phyloP scores from a whole-genome alignment of 83 land plant genomes.

The Picea engelmannii region DNA sequence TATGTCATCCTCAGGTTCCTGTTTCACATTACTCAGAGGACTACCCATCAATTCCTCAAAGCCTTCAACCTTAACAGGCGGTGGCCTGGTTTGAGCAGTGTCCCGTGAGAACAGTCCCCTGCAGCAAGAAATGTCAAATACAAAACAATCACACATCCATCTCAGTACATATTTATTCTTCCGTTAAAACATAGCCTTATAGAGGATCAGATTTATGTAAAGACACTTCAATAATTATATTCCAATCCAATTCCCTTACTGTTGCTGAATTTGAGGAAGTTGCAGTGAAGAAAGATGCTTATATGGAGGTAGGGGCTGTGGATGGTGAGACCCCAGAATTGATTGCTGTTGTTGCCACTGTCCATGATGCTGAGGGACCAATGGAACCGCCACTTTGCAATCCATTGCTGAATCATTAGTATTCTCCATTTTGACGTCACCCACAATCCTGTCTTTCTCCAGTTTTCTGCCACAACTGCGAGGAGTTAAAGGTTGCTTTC shows the following conservation, averaged over 20 bases:
- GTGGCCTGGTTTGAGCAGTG: constrained; percentile 36
- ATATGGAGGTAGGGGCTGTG: constrained; percentile 53
- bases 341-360: constrained; percentile 47
- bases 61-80: constrained; percentile 78
- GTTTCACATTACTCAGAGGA: constrained; percentile 41
- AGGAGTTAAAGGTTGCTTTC: constrained; percentile 35
- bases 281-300: constrained; percentile 34
- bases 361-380: constrained; percentile 17
- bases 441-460: constrained; percentile 46
- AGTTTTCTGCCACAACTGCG: constrained; percentile 25
- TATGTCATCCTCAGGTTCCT: constrained; percentile 45
- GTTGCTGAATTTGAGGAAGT: constrained; percentile 28
- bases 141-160: background rate
- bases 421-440: constrained; percentile 55
- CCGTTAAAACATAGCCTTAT: background rate
- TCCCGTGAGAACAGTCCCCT: constrained; percentile 38
- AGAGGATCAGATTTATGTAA: background rate
- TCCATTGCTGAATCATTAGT: constrained; percentile 41
- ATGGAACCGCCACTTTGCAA: constrained; percentile 18
- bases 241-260: constrained; percentile 24
- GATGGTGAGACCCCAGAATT: constrained; percentile 47
- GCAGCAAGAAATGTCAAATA: constrained; percentile 9
- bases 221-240: background rate
- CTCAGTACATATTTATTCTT: background rate
- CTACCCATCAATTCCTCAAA: constrained; percentile 74